phyloP scores from a whole-genome alignment of 2,329 filamentous ascomycete genomes.

The Fusarium continuum region DNA sequence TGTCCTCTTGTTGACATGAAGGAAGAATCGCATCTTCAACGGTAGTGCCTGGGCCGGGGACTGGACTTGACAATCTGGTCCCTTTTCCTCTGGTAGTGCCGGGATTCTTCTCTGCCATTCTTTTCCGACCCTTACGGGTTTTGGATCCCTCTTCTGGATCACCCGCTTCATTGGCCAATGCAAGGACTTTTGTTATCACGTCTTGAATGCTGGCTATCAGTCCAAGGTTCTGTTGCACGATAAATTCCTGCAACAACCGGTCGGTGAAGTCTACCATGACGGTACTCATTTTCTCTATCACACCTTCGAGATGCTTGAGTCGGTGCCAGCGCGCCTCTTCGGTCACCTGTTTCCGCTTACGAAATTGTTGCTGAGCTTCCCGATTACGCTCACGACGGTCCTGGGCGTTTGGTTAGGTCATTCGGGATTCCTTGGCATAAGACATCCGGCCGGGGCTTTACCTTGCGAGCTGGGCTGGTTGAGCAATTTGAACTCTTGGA shows the following conservation, averaged over 20 bases:
- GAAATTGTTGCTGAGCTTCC: neutral
- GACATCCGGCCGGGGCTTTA: neutral
- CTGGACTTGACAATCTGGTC: neutral
- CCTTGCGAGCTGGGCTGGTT: neutral
- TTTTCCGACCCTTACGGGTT: neutral
- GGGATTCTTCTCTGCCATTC: neutral
- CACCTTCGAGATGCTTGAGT: neutral
- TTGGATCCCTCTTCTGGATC: neutral
- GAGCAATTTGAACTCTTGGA: neutral
- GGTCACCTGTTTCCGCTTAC: neutral
- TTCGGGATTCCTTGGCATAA: neutral
- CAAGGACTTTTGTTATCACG: neutral
- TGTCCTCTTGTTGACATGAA: neutral
- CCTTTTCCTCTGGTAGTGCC: neutral
- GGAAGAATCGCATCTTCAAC: too few relatives aligned
- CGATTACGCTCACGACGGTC: neutral
- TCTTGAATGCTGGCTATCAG: neutral
- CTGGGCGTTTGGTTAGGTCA: neutral
- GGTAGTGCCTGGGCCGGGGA: too few relatives aligned
- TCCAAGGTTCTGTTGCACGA: neutral
- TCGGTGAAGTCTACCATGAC: neutral
- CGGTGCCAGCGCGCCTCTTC: neutral
- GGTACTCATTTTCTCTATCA: conserved; percentile 3
- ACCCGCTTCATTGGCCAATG: neutral
- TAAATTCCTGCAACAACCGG: neutral